phyloP scores from a whole-genome alignment of 495 filamentous ascomycete genomes.

The Parmelia sp. region DNA sequence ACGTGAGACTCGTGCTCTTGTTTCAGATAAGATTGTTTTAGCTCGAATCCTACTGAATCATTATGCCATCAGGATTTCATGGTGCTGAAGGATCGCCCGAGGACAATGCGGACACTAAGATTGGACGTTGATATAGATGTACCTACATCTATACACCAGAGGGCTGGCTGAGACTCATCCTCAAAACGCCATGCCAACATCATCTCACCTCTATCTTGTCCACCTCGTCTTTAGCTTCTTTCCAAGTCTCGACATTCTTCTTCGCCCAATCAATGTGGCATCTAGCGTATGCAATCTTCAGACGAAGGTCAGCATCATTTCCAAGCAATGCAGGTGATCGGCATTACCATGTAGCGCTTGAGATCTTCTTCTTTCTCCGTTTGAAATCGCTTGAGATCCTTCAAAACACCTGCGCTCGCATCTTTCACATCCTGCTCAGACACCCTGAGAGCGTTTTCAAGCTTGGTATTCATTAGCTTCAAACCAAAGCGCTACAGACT shows the following conservation, averaged over 20 bases:
- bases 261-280: slow-evolving; percentile 98
- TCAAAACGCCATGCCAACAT: slow-evolving; percentile 14
- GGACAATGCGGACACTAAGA: neutral
- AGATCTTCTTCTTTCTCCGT: slow-evolving; percentile 90
- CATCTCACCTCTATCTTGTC: slow-evolving; percentile 69
- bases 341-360: slow-evolving; percentile 85
- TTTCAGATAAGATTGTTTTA: neutral
- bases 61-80: neutral
- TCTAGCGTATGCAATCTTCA: slow-evolving; percentile 81
- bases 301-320: neutral
- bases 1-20: neutral
- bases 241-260: slow-evolving; percentile 93
- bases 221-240: slow-evolving; percentile 88
- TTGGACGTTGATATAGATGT: slow-evolving; percentile 1
- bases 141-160: slow-evolving; percentile 8
- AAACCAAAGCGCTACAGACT: slow-evolving; percentile 13
- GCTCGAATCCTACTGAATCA: neutral
- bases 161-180: slow-evolving; percentile 5
- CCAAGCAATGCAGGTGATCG: slow-evolving; percentile 5
- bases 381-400: slow-evolving; percentile 89
- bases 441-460: slow-evolving; percentile 83
- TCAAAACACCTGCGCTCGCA: slow-evolving; percentile 75
- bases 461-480: slow-evolving; percentile 39
- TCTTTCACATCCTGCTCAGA: slow-evolving; percentile 87
- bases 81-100: neutral